phyloP scores from a whole-genome alignment of 2,329 filamentous ascomycete species.

The Chalara sp. region DNA sequence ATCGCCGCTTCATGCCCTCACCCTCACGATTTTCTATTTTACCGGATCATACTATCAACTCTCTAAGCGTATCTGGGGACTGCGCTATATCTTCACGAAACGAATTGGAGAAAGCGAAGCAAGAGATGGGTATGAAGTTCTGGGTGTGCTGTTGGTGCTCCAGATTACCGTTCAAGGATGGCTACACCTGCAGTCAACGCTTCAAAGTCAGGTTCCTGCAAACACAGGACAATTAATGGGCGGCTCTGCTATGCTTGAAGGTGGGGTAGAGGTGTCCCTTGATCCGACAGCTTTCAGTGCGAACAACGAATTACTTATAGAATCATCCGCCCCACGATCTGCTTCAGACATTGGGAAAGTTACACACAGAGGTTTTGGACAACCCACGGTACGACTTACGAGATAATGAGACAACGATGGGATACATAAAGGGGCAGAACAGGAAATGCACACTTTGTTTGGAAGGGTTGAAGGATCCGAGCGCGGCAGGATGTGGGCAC shows the following conservation, averaged over 20 bases:
- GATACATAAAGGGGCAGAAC: constrained; percentile 79
- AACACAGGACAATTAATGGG: constrained; percentile 32
- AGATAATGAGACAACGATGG: constrained; percentile 55
- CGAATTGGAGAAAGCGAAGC: constrained; percentile 58
- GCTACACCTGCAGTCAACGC: constrained; percentile 52
- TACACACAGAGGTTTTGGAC: constrained; percentile 48
- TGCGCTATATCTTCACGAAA: constrained; percentile 91
- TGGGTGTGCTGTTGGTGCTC: constrained; percentile 79
- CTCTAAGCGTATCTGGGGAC: constrained; percentile 74
- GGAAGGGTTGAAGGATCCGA: constrained; percentile 84
- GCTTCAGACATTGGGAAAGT: constrained; percentile 33
- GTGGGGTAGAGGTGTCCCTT: constrained; percentile 54
- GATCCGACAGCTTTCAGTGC: constrained; percentile 54
- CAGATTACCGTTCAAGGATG: constrained; percentile 84
- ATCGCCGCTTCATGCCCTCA: constrained; percentile 74
- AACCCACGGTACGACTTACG: constrained; percentile 60
- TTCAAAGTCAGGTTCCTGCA: constrained; percentile 24
- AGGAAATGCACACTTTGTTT: constrained; percentile 92
- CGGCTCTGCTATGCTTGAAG: constrained; percentile 38
- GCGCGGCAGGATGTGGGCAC: constrained; percentile 88
- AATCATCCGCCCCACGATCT: constrained; percentile 21
- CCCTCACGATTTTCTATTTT: constrained; percentile 91
- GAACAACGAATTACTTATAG: constrained; percentile 60
- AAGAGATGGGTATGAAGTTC: constrained; percentile 85
- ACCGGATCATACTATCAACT: constrained; percentile 92